These are phyloP conservation scores for Rutidosis leptorrhynchoides DNA, from an alignment of 129 eudicot genomes.

Conservation along the genomic window DNA sequence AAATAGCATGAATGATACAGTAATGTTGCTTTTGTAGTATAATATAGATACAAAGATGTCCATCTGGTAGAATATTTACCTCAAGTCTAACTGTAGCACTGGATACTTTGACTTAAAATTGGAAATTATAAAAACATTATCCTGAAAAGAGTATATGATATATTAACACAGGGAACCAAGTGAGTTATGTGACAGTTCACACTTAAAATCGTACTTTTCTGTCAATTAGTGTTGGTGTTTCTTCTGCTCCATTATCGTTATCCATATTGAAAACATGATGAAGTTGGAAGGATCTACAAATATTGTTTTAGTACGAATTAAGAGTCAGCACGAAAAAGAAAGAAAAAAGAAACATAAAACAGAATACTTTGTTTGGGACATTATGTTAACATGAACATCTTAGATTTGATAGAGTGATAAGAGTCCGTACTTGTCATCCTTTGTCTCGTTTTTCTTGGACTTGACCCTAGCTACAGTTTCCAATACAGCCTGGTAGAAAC, in stretches of 20 bases:
- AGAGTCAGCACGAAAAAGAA: not conserved
- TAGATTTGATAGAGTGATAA: slow-evolving; percentile 5
- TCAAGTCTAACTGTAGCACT: slow-evolving; percentile 85
- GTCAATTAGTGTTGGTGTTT: slow-evolving; percentile 88
- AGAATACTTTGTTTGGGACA: slow-evolving; percentile 7
- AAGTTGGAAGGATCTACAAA: slow-evolving; percentile 74
- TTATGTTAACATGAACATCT: slow-evolving; percentile 11
- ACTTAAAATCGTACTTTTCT: slow-evolving; percentile 55
- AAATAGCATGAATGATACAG: slow-evolving; percentile 4
- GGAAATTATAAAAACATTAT: slow-evolving; percentile 93
- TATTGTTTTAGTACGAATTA: slow-evolving; percentile 17
- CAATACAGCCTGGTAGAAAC: slow-evolving; percentile 76
- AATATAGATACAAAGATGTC: slow-evolving; percentile 2
- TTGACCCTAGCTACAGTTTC: slow-evolving; percentile 99
- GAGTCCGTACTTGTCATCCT: slow-evolving; percentile 82
- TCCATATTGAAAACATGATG: slow-evolving; percentile 92
- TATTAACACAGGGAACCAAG: slow-evolving; percentile 6
- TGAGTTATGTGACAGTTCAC: slow-evolving; percentile 11
- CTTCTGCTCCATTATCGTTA: slow-evolving; percentile 91
- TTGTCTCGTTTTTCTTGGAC: slow-evolving; percentile 95
- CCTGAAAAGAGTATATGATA: slow-evolving; percentile 45
- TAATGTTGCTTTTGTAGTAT: slow-evolving; percentile 13
- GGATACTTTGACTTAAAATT: slow-evolving; percentile 93
- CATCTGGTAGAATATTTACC: slow-evolving; percentile 38
- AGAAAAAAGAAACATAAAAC: not conserved